Base-by-base conservation (phyloP, 192 early-diverging fungal genomes). In the Coemansia biformis region DNA sequence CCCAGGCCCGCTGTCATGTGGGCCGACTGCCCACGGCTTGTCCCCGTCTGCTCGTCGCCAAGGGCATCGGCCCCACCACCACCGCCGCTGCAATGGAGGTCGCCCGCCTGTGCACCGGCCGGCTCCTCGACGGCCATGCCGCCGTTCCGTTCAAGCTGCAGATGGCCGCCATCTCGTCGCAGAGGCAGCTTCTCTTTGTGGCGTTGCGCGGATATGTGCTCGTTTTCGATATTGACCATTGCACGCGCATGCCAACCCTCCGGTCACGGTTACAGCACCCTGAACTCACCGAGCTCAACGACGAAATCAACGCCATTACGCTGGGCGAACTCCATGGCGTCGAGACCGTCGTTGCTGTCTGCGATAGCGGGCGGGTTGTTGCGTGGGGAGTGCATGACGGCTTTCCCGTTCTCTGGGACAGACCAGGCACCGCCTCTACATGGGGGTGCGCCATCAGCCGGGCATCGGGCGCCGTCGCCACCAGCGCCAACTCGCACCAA, bases 391-490 rank as follows among this genome's bases (percentile, higher is more conserved):
- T 58, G 19, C 23, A 37, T n/a, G 36, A 26, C 15, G 35, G 12
- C 2, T 55, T 59, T 42, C 18, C 47, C 1, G 17, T 72, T 12
- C 32, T 63, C n/a, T 71, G 67, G 67, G 52, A 50, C 12, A n/a
- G 37, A 30, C 19, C 17, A 39, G 44, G 54, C 41, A 41, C 35
- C 22, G 49, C 31, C 10, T 64, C 68, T 10, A 64, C 68, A 1
- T 72, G 68, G 68, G 68, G 68, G 19, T 72, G 68, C 37, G 59
- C 61, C 3, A 39, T 64, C 5, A 48, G 54, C 28, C 12, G 33
- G 4, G 17, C 33, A 9, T 26, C 49, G 2, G 33, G 24, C n/a
- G 38, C 38, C 3, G 49, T 64, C 7, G 68, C 68, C 12, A 60
- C 48, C 23, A 72, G 68, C 37, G 49, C 68, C 34, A 72, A 72